Conservation (phyloP, 495 filamentous ascomycete species). For the Aspergillus wentii region DNA sequence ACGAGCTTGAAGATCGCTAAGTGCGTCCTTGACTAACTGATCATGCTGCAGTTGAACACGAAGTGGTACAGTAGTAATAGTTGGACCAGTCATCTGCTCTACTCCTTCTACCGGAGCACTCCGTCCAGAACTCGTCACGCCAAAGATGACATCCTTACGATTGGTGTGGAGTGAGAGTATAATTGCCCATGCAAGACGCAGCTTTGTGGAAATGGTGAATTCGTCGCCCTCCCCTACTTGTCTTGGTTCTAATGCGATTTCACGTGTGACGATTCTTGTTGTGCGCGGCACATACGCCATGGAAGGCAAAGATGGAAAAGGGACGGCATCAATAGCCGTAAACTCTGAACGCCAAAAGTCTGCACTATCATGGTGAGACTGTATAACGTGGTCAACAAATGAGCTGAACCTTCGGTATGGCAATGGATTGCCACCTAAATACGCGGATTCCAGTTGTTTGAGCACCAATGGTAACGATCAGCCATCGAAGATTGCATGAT, state of each 20-base stretch:
- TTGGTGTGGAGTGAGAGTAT: slow-evolving; percentile 20
- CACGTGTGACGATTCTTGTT: neutral
- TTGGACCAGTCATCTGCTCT: slow-evolving; percentile 29
- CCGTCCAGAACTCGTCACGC: slow-evolving; percentile 24
- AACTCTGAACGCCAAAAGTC: slow-evolving; percentile 28
- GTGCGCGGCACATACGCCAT: slow-evolving; percentile 38
- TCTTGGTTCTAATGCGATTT: neutral
- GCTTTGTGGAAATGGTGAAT: slow-evolving; percentile 20
- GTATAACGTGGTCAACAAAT: slow-evolving; percentile 17
- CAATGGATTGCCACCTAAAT: neutral
- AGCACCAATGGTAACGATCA: slow-evolving; percentile 10
- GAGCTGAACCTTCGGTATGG: slow-evolving; percentile 4
- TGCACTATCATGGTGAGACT: slow-evolving; percentile 1
- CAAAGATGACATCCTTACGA: slow-evolving; percentile 27
- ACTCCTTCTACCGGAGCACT: slow-evolving; percentile 26
- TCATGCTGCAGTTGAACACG: slow-evolving; percentile 28
- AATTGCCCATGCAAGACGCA: slow-evolving; percentile 31
- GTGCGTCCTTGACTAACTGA: slow-evolving; percentile 15
- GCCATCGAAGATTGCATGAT: slow-evolving; percentile 16
- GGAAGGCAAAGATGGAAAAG: slow-evolving; percentile 45
- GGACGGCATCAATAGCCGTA: slow-evolving; percentile 18
- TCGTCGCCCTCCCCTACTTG: neutral
- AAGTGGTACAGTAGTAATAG: slow-evolving; percentile 42
- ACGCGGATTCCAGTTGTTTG: slow-evolving; percentile 6
- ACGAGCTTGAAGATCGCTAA: slow-evolving; percentile 33